phyloP scores from a whole-genome alignment of 2,329 filamentous ascomycete species.

The Cercospora nicotianae region DNA sequence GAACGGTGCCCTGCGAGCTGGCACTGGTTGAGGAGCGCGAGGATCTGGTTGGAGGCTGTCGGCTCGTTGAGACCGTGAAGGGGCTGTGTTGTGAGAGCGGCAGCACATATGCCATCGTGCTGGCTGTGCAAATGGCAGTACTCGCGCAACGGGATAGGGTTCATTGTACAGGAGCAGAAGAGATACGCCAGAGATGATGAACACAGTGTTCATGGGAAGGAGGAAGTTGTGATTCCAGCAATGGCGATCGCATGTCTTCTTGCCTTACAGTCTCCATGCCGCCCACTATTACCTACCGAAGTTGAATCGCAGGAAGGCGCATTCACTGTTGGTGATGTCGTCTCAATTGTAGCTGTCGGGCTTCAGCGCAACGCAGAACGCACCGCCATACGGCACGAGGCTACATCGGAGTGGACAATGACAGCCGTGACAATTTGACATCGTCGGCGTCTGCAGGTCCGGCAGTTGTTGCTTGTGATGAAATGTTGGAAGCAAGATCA shows the following conservation, averaged over 20 bases:
- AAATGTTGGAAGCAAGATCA: not conserved
- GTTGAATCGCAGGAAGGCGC: not conserved
- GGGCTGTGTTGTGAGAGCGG: constrained; percentile 8
- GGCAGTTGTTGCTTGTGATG: not conserved
- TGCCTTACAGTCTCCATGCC: not conserved
- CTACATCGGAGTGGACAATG: not conserved
- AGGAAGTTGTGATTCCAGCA: not conserved
- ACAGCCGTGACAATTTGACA: not conserved
- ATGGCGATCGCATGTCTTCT: not conserved
- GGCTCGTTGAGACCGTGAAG: not conserved
- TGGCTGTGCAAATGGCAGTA: not conserved
- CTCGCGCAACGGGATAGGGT: not conserved
- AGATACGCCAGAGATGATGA: not conserved
- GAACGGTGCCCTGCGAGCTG: constrained; percentile 30
- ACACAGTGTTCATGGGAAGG: not conserved
- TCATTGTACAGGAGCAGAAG: not conserved
- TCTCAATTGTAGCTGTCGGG: not conserved
- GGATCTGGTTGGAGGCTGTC: constrained; percentile 13
- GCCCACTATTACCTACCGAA: not conserved
- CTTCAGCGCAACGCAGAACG: not conserved
- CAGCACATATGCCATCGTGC: constrained; percentile 9
- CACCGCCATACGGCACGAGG: not conserved
- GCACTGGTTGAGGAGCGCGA: constrained; percentile 29
- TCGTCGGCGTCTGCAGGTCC: not conserved
- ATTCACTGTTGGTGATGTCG: not conserved